Evolutionary conservation across 179 eudicot genomes (phyloP).

Genomic region (Actinidia chinensis): DNA sequence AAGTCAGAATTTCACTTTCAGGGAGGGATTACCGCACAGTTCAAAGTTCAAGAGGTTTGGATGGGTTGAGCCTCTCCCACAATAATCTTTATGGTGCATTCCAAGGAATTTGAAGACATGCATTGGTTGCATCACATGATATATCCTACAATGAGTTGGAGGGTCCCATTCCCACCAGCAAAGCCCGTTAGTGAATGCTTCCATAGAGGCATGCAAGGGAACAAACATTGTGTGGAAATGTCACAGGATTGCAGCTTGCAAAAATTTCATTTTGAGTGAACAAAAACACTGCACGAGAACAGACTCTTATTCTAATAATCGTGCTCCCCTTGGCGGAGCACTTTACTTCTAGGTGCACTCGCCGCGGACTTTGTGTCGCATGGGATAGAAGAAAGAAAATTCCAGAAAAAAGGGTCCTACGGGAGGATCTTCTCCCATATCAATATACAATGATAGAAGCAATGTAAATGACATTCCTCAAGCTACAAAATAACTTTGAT

Average conservation of each 20-base stretch:
- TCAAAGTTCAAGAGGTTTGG: constrained; percentile 8
- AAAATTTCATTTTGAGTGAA: background rate
- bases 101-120: constrained; percentile 6
- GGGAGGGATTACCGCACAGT: constrained; percentile 1
- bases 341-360: constrained; percentile 13
- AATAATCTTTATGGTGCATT: constrained; percentile 31
- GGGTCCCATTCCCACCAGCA: constrained; percentile 36
- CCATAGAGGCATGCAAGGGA: constrained; percentile 25
- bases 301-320: constrained; percentile 11
- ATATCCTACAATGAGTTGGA: constrained; percentile 35
- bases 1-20: constrained; percentile 22
- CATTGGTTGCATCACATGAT: background rate
- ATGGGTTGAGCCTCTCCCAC: constrained; percentile 38
- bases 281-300: background rate
- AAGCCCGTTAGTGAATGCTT: constrained; percentile 17
- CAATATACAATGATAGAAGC: constrained; percentile 23
- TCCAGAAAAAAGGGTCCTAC: background rate
- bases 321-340: constrained; percentile 23
- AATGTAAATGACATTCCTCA: constrained; percentile 27
- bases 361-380: background rate
- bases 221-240: constrained; percentile 42
- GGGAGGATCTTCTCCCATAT: constrained; percentile 6
- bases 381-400: constrained; percentile 4
- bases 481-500: constrained; percentile 35
- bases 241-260: constrained; percentile 26